Evolutionary conservation across 2,329 filamentous ascomycete species (phyloP).

Genomic region (Colletotrichum sp.): DNA sequence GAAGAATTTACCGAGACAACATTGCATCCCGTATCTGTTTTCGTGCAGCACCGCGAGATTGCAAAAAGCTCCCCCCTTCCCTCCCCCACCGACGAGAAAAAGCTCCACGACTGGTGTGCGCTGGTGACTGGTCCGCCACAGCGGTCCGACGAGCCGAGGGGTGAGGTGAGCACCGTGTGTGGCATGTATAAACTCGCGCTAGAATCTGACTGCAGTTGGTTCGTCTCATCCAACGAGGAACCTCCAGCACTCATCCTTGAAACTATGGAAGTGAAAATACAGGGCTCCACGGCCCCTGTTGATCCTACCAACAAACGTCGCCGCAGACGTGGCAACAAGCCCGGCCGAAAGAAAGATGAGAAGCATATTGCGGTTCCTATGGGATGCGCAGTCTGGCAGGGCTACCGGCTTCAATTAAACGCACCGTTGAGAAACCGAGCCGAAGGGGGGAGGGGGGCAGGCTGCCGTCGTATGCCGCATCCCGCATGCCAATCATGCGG

Average conservation of each 20-base stretch:
- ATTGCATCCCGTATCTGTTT: constrained; percentile 7
- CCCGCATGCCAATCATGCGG: constrained; percentile 18
- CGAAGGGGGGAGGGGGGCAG: not conserved
- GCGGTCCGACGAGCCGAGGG: not conserved
- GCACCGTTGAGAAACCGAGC: constrained; percentile 15
- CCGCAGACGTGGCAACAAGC: not conserved
- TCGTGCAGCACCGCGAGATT: constrained; percentile 4
- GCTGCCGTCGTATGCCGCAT: constrained; percentile 10
- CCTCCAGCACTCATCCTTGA: not conserved
- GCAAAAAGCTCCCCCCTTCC: not conserved
- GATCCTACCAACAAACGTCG: not conserved
- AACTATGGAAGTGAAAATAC: not conserved
- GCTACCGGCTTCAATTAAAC: not conserved
- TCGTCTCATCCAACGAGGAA: not conserved
- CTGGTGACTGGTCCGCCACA: not conserved
- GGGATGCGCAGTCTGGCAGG: not conserved
- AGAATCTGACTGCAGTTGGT: not conserved
- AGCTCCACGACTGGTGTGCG: not conserved
- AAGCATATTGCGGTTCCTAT: not conserved
- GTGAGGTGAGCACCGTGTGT: not conserved
- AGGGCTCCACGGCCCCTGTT: not conserved
- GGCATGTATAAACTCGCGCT: not conserved
- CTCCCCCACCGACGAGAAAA: not conserved
- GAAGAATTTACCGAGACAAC: constrained; percentile 1
- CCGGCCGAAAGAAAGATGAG: not conserved